Conservation (phyloP, 2,329 filamentous ascomycete genomes). For the Neurospora sp. region DNA sequence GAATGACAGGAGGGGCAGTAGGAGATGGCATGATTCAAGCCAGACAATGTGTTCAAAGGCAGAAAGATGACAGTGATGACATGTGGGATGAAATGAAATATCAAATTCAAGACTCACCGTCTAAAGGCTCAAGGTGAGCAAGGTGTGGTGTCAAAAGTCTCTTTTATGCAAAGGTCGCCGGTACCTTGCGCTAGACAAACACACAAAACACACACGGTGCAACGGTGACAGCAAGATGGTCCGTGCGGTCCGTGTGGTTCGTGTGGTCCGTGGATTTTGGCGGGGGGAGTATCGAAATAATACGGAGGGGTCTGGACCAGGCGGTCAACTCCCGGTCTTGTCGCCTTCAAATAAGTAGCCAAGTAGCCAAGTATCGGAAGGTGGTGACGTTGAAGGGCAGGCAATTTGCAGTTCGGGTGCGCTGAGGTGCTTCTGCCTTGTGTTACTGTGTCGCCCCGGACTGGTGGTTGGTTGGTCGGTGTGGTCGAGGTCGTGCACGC, state of each 20-base stretch:
- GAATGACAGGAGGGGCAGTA: neutral
- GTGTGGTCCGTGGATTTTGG: neutral
- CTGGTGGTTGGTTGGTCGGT: neutral
- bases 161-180: neutral
- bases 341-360: neutral
- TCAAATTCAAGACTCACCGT: neutral
- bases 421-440: neutral
- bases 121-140: neutral
- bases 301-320: neutral
- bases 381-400: neutral
- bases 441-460: neutral
- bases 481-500: neutral
- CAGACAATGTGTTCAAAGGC: neutral
- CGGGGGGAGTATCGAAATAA: neutral
- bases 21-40: neutral
- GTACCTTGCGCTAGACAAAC: neutral
- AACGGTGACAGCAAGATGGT: neutral
- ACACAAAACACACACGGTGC: neutral
- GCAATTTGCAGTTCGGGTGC: neutral
- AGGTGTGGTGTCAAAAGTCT: neutral
- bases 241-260: neutral
- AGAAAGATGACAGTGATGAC: neutral
- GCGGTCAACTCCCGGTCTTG: neutral
- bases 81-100: neutral
- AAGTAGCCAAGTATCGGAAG: neutral